Evolutionary conservation across 2,329 filamentous ascomycete species (phyloP).

Genomic region (Geosmithia morbida): DNA sequence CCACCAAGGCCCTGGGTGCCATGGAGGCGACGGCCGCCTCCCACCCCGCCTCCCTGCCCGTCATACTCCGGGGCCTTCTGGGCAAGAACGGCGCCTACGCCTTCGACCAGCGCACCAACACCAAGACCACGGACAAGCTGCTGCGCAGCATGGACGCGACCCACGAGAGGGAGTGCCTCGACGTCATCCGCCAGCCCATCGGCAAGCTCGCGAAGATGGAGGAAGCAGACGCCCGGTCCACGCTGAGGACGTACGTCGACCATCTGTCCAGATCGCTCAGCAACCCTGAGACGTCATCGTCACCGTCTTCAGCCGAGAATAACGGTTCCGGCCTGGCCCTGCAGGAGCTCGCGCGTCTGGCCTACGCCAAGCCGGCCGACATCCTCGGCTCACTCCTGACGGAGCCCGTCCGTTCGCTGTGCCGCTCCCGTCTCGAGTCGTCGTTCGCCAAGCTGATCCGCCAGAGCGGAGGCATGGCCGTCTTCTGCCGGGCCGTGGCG

Average conservation of each 20-base stretch:
- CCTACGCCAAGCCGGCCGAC: conserved; percentile 33
- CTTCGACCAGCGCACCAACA: conserved; percentile 77
- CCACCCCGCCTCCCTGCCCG: conserved; percentile 41
- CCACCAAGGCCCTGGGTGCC: conserved; percentile 59
- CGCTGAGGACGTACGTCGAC: conserved; percentile 33
- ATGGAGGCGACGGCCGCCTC: conserved; percentile 51
- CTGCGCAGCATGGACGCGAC: conserved; percentile 43
- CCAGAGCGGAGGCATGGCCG: conserved; percentile 34
- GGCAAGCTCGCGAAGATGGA: conserved; percentile 11
- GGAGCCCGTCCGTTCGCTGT: conserved; percentile 36
- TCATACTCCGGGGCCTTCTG: conserved; percentile 54
- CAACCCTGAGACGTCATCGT: conserved; percentile 14
- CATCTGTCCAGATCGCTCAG: conserved; percentile 34
- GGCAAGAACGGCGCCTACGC: conserved; percentile 56
- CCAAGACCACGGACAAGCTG: conserved; percentile 68
- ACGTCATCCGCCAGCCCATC: conserved; percentile 30
- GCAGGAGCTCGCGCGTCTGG: conserved; percentile 37
- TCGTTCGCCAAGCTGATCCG: conserved; percentile 43
- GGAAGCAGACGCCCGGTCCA: conserved; percentile 12
- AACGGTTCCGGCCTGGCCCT: conserved; percentile 24
- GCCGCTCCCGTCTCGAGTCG: conserved; percentile 41
- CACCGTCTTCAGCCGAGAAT: conserved; percentile 1
- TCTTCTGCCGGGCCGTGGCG: conserved; percentile 38
- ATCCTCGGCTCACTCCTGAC: conserved; percentile 29
- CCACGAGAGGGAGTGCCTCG: conserved; percentile 38